Base-by-base conservation (phyloP, 371 early-diverging fungal genomes). In the Apophysomyces sp. region DNA sequence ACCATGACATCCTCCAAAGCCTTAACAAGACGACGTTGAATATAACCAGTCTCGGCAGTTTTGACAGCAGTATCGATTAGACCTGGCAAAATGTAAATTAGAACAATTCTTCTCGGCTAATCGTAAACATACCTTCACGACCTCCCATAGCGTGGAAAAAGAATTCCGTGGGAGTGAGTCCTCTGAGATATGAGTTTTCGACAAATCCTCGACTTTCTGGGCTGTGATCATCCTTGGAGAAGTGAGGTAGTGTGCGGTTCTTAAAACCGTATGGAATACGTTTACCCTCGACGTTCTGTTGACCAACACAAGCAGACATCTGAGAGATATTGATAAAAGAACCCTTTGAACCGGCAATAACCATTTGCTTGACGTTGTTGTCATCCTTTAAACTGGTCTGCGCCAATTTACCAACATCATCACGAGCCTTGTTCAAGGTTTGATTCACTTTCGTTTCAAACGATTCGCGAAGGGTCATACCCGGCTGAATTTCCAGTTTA, bases 81-180 rank as follows among this genome's bases (percentile, higher is more conserved):
- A 78, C 91, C 72, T 73, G 40, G 6, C n/a, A 56, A 6, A 29
- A 51, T 24, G 39, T 3, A n/a, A 27, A 52, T 57, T 37, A 65
- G 3, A 18, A 13, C 27, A 53, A 9, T 27, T 36, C 57, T n/a
- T 26, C 30, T 34, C 28, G 2, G 29, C 18, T 15, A 32, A 49
- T 62, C 89, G 63, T 37, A 31, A 29, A 37, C 44, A 56, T 92
- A 71, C 70, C 99, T 88, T 99, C 99, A 83, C 99, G 92, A 72
- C 99, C 99, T 82, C 99, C 99, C 99, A 99, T 99, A 28, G 99
- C 99, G 83, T 99, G 99, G 91, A 99, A 99, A 80, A 96, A 99
- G 83, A 98, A 99, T 81, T 99, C 99, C 49, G 94, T 93, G 7
- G 99, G 99, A 2, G 95, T 95, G 66, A 99, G 70, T n/a, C 99